Evolutionary conservation across 1,139 yeast species (phyloP), one percentile per base, ranked within the genome.

Genomic region (Entelexis sorbosivorans): DNA sequence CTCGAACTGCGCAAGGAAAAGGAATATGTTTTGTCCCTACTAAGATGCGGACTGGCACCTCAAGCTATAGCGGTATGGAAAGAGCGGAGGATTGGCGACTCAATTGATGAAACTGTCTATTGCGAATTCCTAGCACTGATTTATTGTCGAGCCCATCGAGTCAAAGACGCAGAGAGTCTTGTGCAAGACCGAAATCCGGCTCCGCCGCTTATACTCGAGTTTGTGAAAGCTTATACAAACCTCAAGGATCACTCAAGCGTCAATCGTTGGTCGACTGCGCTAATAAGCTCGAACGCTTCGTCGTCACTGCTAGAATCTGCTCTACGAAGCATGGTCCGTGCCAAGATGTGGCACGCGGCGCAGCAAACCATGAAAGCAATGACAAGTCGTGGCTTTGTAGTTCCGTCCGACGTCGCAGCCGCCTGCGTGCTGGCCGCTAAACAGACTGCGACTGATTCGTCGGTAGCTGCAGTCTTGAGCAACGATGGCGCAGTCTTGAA

Each of bases 401-500:
- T 54, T 2, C 29, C 43, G 22, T 16, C 51, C 1, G 35, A 49
- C 10, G 29, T 48, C 6, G 22, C 47, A 1, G 50, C 48, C 1
- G 48, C 48, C 10, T 48, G 50, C 17, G 28, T 50, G 5, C 34
- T 24, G 7, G 53, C 44, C 2, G 44, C 48, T 2, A 42, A 20
- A 6, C 11, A 8, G 1, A 22, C 31, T 42, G 36, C 29, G 4
- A 31, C 36, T 19, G 29, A 19, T 2, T 31, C 35, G 2, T 17
- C 36, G 19, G 35, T 52, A 8, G 49, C 50, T 1, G 14, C 47
- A 2, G n/a, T 52, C 44, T 43, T 52, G 10, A 44, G 47, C 35
- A 24, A 44, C 1, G 52, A 53, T 44, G 55, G 53, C 1, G 38
- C 47, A n/a, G 39, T 53, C 2, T 32, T 53, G 10, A 51, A 53